Evolutionary conservation across 2,329 filamentous ascomycete species (phyloP), one percentile per base, ranked within the genome.

Genomic region (Escovopsis sp.): DNA sequence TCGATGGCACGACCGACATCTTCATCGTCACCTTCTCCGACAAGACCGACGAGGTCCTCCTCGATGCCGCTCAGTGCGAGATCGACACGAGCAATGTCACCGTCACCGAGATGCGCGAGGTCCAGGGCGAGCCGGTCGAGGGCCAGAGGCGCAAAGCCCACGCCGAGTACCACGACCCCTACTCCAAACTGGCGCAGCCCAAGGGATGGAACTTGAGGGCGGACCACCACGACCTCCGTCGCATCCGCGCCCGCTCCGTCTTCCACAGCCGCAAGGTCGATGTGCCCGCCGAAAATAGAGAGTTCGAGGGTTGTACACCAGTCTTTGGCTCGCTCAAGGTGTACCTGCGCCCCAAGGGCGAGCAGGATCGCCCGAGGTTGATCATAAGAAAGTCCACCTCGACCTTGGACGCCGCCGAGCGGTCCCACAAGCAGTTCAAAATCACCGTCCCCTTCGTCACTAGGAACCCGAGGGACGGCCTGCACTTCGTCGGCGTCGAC

Each of bases 401-500:
- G 42, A 52, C 51, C 35, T 45, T 57, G 24, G 59, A 62, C 25
- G 41, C 51, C 6, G 27, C 27, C 27, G 61, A 64, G 6, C 58
- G 47, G 40, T 67, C 69, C 29, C 63, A 64, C 43, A 62, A 59
- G 49, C 70, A 72, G 39, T 67, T 57, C 49, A 61, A 61, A 48
- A 64, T 77, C 33, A 66, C 66, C 37, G 81, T 95, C 43, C 84
- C 91, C 30, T 98, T 94, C 55, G 67, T 71, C 16, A 76, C 85
- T 30, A 76, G 76, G 39, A 76, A 76, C 50, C 80, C 88, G 39
- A 74, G 85, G 37, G 91, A 98, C 57, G 89, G 86, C 16, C 61
- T 96, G 44, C 88, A 95, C 46, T 98, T 95, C 61, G 84, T 93
- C 13, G 88, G 91, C 4, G 74, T 91, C 32, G 79, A 86, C 36